Conservation (phyloP, 306 rosid genomes). For the Dicorynia guianensis region DNA sequence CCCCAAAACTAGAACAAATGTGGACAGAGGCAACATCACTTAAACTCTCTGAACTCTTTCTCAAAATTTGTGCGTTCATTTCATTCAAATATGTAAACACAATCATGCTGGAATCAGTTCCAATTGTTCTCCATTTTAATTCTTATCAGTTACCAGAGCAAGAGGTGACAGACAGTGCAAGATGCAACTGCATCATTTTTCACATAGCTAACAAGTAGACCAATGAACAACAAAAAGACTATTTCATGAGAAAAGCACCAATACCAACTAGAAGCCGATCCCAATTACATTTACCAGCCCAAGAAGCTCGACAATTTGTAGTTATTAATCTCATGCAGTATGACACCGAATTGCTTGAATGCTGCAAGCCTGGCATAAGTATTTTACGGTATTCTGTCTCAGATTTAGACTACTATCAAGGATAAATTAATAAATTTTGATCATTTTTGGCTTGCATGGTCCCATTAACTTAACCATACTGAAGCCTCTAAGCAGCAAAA, state of each 20-base stretch:
- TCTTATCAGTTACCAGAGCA: not conserved
- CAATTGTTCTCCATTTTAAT: not conserved
- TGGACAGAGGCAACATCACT: not conserved
- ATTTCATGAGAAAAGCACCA: not conserved
- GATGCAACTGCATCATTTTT: not conserved
- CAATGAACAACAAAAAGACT: not conserved
- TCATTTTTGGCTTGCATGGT: not conserved
- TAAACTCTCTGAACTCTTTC: not conserved
- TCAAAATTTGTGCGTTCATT: not conserved
- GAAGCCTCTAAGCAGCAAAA: not conserved
- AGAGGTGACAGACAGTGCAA: not conserved
- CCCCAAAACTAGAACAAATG: not conserved
- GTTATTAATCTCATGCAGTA: not conserved
- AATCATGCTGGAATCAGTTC: not conserved
- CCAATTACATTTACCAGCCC: no score
- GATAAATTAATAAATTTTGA: conserved; percentile 17
- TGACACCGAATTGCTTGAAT: not conserved
- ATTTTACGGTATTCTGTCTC: not conserved
- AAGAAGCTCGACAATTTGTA: no score
- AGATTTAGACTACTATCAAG: not conserved
- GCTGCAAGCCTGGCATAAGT: no score
- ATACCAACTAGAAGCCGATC: not conserved
- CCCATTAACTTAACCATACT: conserved; percentile 15
- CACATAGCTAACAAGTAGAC: not conserved
- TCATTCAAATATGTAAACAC: not conserved